Conservation (phyloP, 208 protist genomes). For the Porcisia deanei region DNA sequence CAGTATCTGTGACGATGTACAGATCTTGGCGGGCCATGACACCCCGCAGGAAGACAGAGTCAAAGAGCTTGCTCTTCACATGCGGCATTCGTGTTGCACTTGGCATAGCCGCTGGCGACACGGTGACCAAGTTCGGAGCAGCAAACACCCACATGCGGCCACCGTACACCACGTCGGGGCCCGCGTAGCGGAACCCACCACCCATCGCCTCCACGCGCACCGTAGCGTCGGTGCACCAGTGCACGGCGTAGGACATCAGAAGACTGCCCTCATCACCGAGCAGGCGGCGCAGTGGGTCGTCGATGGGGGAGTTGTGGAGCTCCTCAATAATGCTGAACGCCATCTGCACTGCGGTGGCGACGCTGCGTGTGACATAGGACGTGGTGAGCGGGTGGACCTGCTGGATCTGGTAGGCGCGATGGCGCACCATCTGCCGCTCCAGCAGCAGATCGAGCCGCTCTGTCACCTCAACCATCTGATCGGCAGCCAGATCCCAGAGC, state of each 20-base stretch:
- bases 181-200: slow-evolving; percentile 56
- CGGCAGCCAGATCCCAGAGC: slow-evolving; percentile 66
- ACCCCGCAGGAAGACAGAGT: slow-evolving; percentile 63
- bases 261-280: slow-evolving; percentile 63
- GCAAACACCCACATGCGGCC: slow-evolving; percentile 78
- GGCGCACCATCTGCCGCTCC: slow-evolving; percentile 44
- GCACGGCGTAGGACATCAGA: slow-evolving; percentile 62
- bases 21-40: slow-evolving; percentile 56
- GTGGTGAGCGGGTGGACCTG: slow-evolving; percentile 78
- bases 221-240: slow-evolving; percentile 79
- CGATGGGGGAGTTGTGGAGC: slow-evolving; percentile 47
- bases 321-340: slow-evolving; percentile 63
- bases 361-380: slow-evolving; percentile 47
- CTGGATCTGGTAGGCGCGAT: slow-evolving; percentile 60
- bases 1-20: slow-evolving; percentile 39
- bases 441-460: slow-evolving; percentile 49
- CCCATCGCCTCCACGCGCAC: slow-evolving; percentile 40
- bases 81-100: slow-evolving; percentile 17
- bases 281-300: slow-evolving; percentile 53
- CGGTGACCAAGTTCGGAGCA: slow-evolving; percentile 61
- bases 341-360: slow-evolving; percentile 58
- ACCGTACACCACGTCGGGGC: slow-evolving; percentile 64
- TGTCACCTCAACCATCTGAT: slow-evolving; percentile 59
- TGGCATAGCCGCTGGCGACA: slow-evolving; percentile 27
- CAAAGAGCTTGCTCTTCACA: slow-evolving; percentile 23